Base-by-base conservation (phyloP, 169 alveolate genomes). In the Eimeria necatrix region DNA sequence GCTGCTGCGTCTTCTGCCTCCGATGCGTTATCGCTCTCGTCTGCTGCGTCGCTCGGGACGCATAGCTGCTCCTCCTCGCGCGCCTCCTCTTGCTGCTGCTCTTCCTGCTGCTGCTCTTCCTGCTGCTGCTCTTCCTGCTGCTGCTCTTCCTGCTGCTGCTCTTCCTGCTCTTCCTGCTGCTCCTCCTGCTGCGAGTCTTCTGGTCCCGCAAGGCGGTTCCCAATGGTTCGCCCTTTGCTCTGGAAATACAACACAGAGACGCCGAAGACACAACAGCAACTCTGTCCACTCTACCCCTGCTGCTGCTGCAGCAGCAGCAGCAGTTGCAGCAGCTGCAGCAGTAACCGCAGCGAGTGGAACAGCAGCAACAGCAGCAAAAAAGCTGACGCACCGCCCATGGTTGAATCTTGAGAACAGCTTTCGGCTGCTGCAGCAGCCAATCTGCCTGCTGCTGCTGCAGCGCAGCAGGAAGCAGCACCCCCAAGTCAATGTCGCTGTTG, bases 311-410 rank as follows among this genome's bases (percentile, higher is more conserved):
- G 26, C 78, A 9, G 78, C 78, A 16, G 78, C 78, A 16, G 20
- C 26, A 68, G 46, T n/a, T 9, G 46, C 46, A 68, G 78, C 78
- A 68, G 64, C 64, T 9, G 64, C 64, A 56, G 64, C 64, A 9
- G 14, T 8, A 8, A 56, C 64, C 14, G 16, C 78, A 68, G 78
- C 78, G 26, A 68, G 26, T n/a, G 78, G 10, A n/a, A n/a, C 78
- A 68, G 78, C 78, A 68, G 10, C 20, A 68, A 8, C 78, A n/a
- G 78, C 78, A 18, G 78, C 78, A 68, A 68, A n/a, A 8, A 18
- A 6, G 10, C 46, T 9, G 26, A 10, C 20, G 78, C 6, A 68
- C 78, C 20, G 78, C 78, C 78, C 78, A 68, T 9, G 78, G 78
- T 8, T 68, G 20, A n/a, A 68, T 12, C 26, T n/a, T 68, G 26